Base-by-base conservation (phyloP, 805 yeast species). In the Lipomyces kockii region DNA sequence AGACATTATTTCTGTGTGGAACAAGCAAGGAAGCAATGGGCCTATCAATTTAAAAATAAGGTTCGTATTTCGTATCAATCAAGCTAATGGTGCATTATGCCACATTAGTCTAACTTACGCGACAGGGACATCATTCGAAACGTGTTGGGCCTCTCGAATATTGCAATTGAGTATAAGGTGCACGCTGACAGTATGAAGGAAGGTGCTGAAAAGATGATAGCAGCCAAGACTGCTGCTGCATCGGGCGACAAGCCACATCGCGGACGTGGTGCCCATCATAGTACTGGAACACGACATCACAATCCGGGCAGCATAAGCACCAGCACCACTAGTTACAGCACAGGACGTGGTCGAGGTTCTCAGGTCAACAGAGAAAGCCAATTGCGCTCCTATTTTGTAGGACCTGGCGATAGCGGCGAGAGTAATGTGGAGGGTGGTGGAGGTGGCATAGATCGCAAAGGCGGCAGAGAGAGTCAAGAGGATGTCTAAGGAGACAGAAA, bases 1-100 rank as follows among this genome's bases (percentile, higher is more conserved):
- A 7, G 89, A 86, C 68, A 83, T 86, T 49, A 79, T 88, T 63
- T 80, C 85, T 65, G 80, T 88, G 60, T 88, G 92, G 92, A 87
- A 87, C 77, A 81, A 84, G 25, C 68, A 68, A 5, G 75, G 75
- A 9, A 64, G 65, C 52, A 70, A 75, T 60, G 84, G 84, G 72
- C 63, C 60, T 20, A 65, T 71, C 34, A 72, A 69, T 27, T 65
- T 64, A 39, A 66, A 71, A 58, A 68, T 77, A 35, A 64, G 70
- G 66, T 62, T 32, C 20, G 62, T 17, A 37, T n/a, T 25, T 29
- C n/a, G 6, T 27, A 27, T 32, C n/a, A 3, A 46, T 49, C 22
- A 17, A 3, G 52, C 32, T 7, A 49, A 14, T 49, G 14, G 55
- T 57, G 20, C 6, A 7, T 43, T 2, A 1, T 22, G 20, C 8